Base-by-base conservation (phyloP, 2,329 filamentous ascomycete species). In the Drechslera avenae region DNA sequence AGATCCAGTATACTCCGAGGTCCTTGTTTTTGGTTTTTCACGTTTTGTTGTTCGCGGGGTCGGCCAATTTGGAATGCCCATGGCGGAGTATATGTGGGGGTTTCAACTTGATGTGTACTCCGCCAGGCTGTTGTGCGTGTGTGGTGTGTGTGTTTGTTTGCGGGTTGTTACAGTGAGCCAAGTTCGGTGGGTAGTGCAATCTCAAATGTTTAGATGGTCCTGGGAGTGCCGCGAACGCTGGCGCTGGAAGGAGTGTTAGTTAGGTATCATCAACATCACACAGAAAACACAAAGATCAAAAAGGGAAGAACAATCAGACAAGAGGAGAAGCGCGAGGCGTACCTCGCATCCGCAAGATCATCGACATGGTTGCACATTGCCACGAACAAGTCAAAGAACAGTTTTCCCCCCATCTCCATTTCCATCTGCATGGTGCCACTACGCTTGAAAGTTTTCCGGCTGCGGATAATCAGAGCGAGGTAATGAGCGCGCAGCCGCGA, bases 401-500 rank as follows among this genome's bases (percentile, higher is more conserved):
- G 83, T 83, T 92, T 92, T 78, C 83, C 91, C 75, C 92, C 91
- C 76, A 86, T 86, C 81, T 96, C 90, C 92, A 97, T 97, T 81
- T 97, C 92, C 80, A 89, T 88, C 84, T 97, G 92, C 91, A 97
- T 96, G 77, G 92, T 97, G 78, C 92, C 92, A 81, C 91, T 96
- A 78, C 89, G 87, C 87, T 96, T 97, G 78, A 97, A 97, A 71
- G 91, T 96, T 82, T 91, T 91, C 76, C 93, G 90, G 83, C 90
- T 93, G 81, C 92, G 88, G 81, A 97, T 96, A 78, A 97, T 96
- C 77, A 97, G 85, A 74, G 92, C 91, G 75, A 97, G 87, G 82
- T 96, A 97, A 81, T 96, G 91, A 81, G 92, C 92, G 80, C 92
- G 91, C 76, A 97, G 86, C 70, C 88, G 86, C 72, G 89, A 93